phyloP scores from a whole-genome alignment of 805 yeast species.

The Huiozyma sinensis region DNA sequence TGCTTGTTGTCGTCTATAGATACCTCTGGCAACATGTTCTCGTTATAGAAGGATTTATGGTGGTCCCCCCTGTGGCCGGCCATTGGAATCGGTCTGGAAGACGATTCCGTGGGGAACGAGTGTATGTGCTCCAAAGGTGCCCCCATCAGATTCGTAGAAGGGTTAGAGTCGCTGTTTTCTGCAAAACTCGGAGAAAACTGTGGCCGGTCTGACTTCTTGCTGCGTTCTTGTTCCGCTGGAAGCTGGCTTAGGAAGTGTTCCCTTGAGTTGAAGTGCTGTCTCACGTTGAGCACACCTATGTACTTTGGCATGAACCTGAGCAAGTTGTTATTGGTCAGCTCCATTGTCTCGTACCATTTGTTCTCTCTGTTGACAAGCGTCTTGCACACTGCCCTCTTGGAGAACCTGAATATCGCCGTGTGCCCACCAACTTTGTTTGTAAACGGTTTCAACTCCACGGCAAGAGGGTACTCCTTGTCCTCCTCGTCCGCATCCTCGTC shows the following conservation, averaged over 20 bases:
- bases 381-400: conserved; percentile 87
- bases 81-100: conserved; percentile 3
- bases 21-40: conserved; percentile 54
- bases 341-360: conserved; percentile 83
- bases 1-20: conserved; percentile 84
- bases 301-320: conserved; percentile 85
- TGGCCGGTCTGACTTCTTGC: conserved; percentile 2
- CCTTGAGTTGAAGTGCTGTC: conserved; percentile 44
- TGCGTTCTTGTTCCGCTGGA: conserved; percentile 1
- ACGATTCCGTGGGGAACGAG: conserved; percentile 8
- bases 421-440: conserved; percentile 96
- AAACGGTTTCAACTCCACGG: conserved; percentile 86
- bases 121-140: conserved; percentile 13
- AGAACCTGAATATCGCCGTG: conserved; percentile 88
- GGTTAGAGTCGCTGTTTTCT: neutral
- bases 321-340: conserved; percentile 62
- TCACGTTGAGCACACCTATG: conserved; percentile 86
- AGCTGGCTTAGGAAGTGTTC: conserved; percentile 18
- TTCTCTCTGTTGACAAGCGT: conserved; percentile 86
- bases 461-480: conserved; percentile 45
- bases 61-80: neutral
- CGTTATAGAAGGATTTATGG: conserved; percentile 1
- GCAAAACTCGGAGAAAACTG: neutral
- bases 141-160: neutral
- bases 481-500: conserved; percentile 20